These are phyloP conservation scores for Acanthamoeba royreba DNA, from an alignment of 208 protist species.

Conservation along the genomic window DNA sequence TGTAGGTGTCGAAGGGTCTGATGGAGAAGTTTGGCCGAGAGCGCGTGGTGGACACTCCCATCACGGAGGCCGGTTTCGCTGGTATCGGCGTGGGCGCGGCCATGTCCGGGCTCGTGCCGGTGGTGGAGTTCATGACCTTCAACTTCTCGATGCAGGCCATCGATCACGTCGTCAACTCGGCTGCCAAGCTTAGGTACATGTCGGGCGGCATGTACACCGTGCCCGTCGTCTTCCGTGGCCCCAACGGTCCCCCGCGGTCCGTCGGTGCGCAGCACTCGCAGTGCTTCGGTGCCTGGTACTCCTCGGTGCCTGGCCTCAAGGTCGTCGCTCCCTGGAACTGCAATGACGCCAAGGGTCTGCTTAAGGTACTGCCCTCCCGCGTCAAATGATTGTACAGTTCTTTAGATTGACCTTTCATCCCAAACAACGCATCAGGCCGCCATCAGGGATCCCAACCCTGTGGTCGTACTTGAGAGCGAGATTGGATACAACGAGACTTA, in stretches of 20 bases:
- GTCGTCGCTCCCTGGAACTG: constrained; percentile 91
- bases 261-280: constrained; percentile 97
- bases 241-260: constrained; percentile 94
- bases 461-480: constrained; percentile 97
- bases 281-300: constrained; percentile 96
- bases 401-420: neutral
- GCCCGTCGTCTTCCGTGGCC: constrained; percentile 95
- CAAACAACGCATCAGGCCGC: constrained; percentile 83
- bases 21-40: constrained; percentile 93
- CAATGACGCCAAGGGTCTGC: constrained; percentile 90
- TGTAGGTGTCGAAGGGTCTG: constrained; percentile 90
- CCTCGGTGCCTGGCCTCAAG: constrained; percentile 91
- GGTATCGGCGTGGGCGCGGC: constrained; percentile 96
- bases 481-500: constrained; percentile 95
- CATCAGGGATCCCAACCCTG: constrained; percentile 95
- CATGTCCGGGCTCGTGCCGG: constrained; percentile 89
- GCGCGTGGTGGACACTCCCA: constrained; percentile 97
- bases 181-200: constrained; percentile 97
- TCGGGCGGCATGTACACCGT: constrained; percentile 84
- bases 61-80: constrained; percentile 95
- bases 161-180: constrained; percentile 95
- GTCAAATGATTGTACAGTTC: neutral
- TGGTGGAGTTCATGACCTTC: constrained; percentile 99
- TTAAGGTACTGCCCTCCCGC: constrained; percentile 63
- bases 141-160: constrained; percentile 96